Evolutionary conservation across 805 yeast species (phyloP).

Genomic region (Sugiyamaella qingdaonensis): DNA sequence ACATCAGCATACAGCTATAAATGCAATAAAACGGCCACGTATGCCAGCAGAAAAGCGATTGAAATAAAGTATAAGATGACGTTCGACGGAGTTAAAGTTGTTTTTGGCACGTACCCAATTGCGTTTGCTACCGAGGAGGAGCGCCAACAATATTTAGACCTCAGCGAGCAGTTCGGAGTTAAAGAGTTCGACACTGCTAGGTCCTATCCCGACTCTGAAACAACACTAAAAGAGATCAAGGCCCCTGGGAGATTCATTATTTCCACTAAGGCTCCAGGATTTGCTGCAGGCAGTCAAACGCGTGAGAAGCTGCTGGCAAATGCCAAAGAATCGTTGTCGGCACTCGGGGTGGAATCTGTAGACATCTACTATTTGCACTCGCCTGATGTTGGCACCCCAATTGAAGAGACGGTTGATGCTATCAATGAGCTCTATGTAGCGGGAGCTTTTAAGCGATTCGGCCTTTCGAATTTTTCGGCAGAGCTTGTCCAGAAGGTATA

Average conservation of each 20-base stretch:
- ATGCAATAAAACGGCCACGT: too few species aligned
- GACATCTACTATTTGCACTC: constrained; percentile 26
- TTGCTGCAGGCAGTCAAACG: constrained; percentile 16
- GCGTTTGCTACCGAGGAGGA: background rate
- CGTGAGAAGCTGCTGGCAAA: constrained; percentile 17
- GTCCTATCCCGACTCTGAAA: constrained; percentile 23
- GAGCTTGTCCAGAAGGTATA: constrained; percentile 24
- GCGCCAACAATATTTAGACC: constrained; percentile 6
- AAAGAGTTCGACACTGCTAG: constrained; percentile 29
- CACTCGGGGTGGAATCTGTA: constrained; percentile 19
- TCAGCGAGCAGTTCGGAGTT: constrained; percentile 21
- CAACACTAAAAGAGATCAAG: constrained; percentile 18
- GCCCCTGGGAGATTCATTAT: constrained; percentile 20
- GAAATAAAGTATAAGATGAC: too few species aligned
- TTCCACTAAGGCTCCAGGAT: constrained; percentile 24
- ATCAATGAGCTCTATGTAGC: constrained; percentile 23
- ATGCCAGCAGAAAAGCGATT: too few species aligned
- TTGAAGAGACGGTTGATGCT: constrained; percentile 26
- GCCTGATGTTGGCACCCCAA: constrained; percentile 27
- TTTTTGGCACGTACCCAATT: background rate
- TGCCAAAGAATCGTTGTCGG: constrained; percentile 18
- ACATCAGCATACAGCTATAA: too few species aligned
- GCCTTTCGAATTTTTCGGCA: constrained; percentile 27
- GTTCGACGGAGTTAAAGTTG: background rate
- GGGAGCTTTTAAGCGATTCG: constrained; percentile 28